Evolutionary conservation across 192 early-diverging fungal genomes (phyloP), one percentile per base, ranked within the genome.

Genomic region (Umbelopsis isabellina): DNA sequence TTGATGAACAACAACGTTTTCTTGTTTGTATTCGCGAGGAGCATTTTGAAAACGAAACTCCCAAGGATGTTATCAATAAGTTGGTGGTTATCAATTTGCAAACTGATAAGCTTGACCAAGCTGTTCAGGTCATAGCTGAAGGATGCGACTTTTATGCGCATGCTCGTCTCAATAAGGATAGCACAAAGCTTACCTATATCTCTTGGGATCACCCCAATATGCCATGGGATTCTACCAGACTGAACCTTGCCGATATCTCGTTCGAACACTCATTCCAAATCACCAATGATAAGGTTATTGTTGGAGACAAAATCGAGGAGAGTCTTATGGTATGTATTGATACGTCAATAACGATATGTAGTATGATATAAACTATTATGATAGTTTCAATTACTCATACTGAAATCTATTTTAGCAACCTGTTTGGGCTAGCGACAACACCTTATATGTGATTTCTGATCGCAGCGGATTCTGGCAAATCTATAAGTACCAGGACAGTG

Each of bases 131-230:
- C 16, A 76, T 93, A 22, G 87, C 81, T 21, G 53, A 75, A 11
- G 86, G 84, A 1, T 49, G 78, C 1, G 91, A 92, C 66, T 94
- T 94, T 77, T 92, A 91, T 50, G 77, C 87, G 2, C 72, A 79
- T 27, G 89, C 91, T 22, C 82, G 85, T 5, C 77, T 93, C 71
- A 85, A 81, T 65, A 65, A 77, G 6, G 53, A 35, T n/a, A 72
- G 61, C 35, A 68, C 58, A 23, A 73, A 85, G 49, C 71, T 92
- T 66, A 85, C 85, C 9, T 93, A 88, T 72, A 79, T 86, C 44
- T 79, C 87, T 5, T 93, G 91, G 93, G 77, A 84, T 65, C 88
- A 92, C 46, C 91, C 90, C 0, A 85, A 86, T 72, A 93, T 94
- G 93, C 90, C 87, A 53, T 93, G 93, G 92, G 88, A 91, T 67